phyloP scores from a whole-genome alignment of 2,329 filamentous ascomycete species.

The Coniochaeta sp. region DNA sequence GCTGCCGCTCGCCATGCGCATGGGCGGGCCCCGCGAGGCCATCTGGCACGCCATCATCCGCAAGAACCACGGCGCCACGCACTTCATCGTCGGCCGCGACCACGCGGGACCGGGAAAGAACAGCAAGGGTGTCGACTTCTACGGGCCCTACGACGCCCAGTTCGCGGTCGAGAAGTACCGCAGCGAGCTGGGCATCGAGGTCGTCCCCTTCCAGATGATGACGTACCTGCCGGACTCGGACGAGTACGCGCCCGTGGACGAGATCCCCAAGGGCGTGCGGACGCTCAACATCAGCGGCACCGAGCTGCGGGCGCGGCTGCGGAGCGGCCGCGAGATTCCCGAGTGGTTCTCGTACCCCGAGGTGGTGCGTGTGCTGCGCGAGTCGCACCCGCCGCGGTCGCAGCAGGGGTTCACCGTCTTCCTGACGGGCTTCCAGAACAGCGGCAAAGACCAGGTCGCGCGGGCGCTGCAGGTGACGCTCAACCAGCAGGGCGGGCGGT shows the following conservation, averaged over 20 bases:
- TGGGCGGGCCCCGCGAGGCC: slow-evolving; percentile 96
- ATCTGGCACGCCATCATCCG: slow-evolving; percentile 99
- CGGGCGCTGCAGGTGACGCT: slow-evolving; percentile 93
- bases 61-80: slow-evolving; percentile 98
- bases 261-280: slow-evolving; percentile 75
- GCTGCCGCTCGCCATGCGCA: slow-evolving; percentile 93
- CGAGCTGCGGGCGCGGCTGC: slow-evolving; percentile 86
- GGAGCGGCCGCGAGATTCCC: slow-evolving; percentile 88
- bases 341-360: slow-evolving; percentile 99
- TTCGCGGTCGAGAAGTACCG: slow-evolving; percentile 93
- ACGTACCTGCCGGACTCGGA: slow-evolving; percentile 96
- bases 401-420: slow-evolving; percentile 97
- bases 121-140: slow-evolving; percentile 93
- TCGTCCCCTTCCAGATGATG: slow-evolving; percentile 99
- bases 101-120: slow-evolving; percentile 98
- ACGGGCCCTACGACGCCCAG: slow-evolving; percentile 97
- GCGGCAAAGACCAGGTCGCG: slow-evolving; percentile 92
- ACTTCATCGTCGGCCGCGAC: slow-evolving; percentile 98
- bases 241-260: slow-evolving; percentile 89
- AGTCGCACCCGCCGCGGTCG: slow-evolving; percentile 87
- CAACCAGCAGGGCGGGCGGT: slow-evolving; percentile 94
- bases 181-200: slow-evolving; percentile 94
- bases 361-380: slow-evolving; percentile 90
- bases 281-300: slow-evolving; percentile 84
- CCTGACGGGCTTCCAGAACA: slow-evolving; percentile 94